These are phyloP conservation scores for Colletotrichum cereale DNA, from an alignment of 2,329 filamentous ascomycete genomes.

Conservation along the genomic window DNA sequence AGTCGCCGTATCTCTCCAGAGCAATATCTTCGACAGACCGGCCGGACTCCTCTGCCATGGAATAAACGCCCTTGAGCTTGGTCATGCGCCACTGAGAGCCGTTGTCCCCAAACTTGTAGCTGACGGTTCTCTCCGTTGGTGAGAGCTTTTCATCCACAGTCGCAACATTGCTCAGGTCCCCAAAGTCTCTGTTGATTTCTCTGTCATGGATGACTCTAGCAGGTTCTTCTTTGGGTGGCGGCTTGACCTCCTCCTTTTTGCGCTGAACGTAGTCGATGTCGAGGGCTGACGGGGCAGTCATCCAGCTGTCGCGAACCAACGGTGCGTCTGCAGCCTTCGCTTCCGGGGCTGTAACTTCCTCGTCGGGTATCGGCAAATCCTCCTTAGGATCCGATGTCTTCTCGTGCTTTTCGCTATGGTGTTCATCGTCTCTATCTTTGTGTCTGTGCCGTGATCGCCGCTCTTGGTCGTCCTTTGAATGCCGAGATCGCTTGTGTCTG, in stretches of 20 bases:
- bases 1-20: conserved; percentile 81
- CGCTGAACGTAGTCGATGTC: conserved; percentile 85
- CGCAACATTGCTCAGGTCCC: conserved; percentile 70
- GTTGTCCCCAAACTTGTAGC: conserved; percentile 89
- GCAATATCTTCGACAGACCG: conserved; percentile 85
- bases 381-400: conserved; percentile 63
- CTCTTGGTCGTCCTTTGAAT: conserved; percentile 64
- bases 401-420: conserved; percentile 46
- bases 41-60: conserved; percentile 79
- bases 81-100: conserved; percentile 98
- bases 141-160: conserved; percentile 57
- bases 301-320: conserved; percentile 87
- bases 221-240: conserved; percentile 68
- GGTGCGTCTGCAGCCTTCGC: conserved; percentile 48
- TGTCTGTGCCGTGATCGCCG: conserved; percentile 45
- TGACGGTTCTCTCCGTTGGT: conserved; percentile 68
- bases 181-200: conserved; percentile 80
- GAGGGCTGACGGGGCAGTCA: conserved; percentile 82
- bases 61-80: conserved; percentile 88
- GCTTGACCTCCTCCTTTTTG: conserved; percentile 66
- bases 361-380: conserved; percentile 64
- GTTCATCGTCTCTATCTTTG: conserved; percentile 41
- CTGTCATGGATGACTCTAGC: conserved; percentile 81
- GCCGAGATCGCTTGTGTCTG: conserved; percentile 74
- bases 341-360: conserved; percentile 50